phyloP scores from a whole-genome alignment of 805 yeast genomes.

The Nakazawaea sp. region DNA sequence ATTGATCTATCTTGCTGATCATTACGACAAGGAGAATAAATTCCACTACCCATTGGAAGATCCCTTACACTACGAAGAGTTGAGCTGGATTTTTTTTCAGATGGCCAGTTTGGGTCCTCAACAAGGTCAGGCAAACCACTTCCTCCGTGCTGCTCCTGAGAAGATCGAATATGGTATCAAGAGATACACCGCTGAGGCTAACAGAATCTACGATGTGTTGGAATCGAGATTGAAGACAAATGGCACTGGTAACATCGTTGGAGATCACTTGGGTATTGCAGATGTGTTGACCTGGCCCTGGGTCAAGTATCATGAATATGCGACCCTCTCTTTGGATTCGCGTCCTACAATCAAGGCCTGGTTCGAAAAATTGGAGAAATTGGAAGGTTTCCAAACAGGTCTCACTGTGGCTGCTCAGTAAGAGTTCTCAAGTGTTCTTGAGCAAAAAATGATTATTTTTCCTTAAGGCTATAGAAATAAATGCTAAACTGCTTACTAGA shows the following conservation, averaged over 20 bases:
- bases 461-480: no score
- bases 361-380: constrained; percentile 6
- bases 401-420: no score
- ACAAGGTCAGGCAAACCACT: constrained; percentile 56
- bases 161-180: constrained; percentile 47
- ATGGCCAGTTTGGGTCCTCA: constrained; percentile 56
- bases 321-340: constrained; percentile 2
- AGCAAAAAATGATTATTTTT: no score
- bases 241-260: constrained; percentile 48
- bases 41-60: constrained; percentile 32
- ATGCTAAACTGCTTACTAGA: no score
- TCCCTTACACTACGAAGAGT: constrained; percentile 40
- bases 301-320: constrained; percentile 21
- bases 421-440: no score
- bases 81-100: constrained; percentile 51
- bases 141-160: constrained; percentile 40
- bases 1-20: constrained; percentile 50
- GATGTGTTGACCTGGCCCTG: constrained; percentile 48
- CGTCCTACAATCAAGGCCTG: constrained; percentile 5
- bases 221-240: constrained; percentile 43
- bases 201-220: constrained; percentile 46
- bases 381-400: constrained; percentile 7
- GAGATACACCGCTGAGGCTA: constrained; percentile 44
- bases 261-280: constrained; percentile 51
- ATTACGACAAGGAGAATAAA: constrained; percentile 49